A percentile compares a stretch with the other conserved stretches of the same genome.
Evolutionary conservation across 2,329 filamentous ascomycete species (phyloP).

Genomic region (Pseudofabraea citricarpa): DNA sequence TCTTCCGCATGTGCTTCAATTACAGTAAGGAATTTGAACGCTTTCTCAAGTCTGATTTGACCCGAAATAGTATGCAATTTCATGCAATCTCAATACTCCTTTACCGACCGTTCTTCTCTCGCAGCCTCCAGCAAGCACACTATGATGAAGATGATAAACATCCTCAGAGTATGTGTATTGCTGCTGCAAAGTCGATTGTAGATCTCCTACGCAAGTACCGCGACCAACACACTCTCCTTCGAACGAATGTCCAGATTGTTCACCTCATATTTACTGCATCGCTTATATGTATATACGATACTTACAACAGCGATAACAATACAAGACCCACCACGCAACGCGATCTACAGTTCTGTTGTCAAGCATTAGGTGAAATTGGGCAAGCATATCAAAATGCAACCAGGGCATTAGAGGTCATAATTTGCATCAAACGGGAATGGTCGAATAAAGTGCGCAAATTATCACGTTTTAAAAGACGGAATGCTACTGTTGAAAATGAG

Average conservation of each 20-base stretch:
- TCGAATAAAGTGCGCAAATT: slow-evolving; percentile 5
- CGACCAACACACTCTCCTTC: slow-evolving; percentile 7
- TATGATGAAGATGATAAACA: neutral
- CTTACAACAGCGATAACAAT: slow-evolving; percentile 6
- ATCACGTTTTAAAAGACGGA: slow-evolving; percentile 3
- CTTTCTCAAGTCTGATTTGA: too few relatives aligned
- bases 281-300: slow-evolving; percentile 8
- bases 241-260: slow-evolving; percentile 6
- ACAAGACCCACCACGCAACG: slow-evolving; percentile 2
- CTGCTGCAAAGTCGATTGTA: slow-evolving; percentile 5
- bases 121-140: neutral
- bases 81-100: slow-evolving; percentile 6
- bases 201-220: slow-evolving; percentile 5
- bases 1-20: slow-evolving; percentile 7
- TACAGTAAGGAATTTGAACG: too few relatives aligned
- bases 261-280: slow-evolving; percentile 8
- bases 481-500: neutral
- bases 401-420: slow-evolving; percentile 6
- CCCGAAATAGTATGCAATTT: slow-evolving; percentile 6
- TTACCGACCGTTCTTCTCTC: slow-evolving; percentile 7
- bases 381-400: slow-evolving; percentile 6
- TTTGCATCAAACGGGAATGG: slow-evolving; percentile 9
- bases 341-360: slow-evolving; percentile 8
- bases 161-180: slow-evolving; percentile 5
- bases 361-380: slow-evolving; percentile 7